Base-by-base conservation (phyloP, 2,329 filamentous ascomycete species). In the Chrysoporthe cubensis region DNA sequence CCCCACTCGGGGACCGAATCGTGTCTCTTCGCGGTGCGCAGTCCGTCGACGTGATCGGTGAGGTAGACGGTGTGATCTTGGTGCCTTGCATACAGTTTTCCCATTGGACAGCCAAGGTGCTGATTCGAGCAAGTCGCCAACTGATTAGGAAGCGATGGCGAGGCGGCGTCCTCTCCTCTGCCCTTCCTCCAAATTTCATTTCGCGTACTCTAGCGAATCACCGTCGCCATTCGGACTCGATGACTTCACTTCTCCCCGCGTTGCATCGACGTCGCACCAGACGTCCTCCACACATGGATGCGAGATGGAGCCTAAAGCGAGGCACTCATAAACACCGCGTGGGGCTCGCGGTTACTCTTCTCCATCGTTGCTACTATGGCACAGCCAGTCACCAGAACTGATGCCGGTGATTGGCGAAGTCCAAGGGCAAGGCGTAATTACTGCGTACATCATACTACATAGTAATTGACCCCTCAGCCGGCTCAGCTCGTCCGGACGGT, bases 1-100 rank as follows among this genome's bases (percentile, higher is more conserved):
- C 59, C 59, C 59, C 59, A 61, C 59, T 61, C 59, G 59, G 59
- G 43, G 43, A 61, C 59, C 59, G 42, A 61, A 46, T 26, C n/a
- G 2, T 18, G 37, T n/a, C 11, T 32, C 5, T 48, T 21, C 42
- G 37, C 18, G 40, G 26, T 48, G 42, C 26, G 26, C 43, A 61
- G 48, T 46, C 42, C 43, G 14, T 18, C 50, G 50, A 54, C 50
- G 50, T 32, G 26, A 32, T 54, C 21, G 26, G 5, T 11, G 16
- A 26, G 50, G 14, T 7, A 54, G 54, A 57, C 54, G 54, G 54
- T 40, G 34, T 57, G 34, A 21, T 40, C 13, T 8, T n/a, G 54
- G 4, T 57, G 7, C 32, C 54, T 6, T 37, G 14, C 54, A 57
- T 6, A 40, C 32, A 11, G 34, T 37, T n/a, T 57, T 13, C 11